Conservation (phyloP, 2,329 filamentous ascomycete genomes). For the Fusarium sororula region DNA sequence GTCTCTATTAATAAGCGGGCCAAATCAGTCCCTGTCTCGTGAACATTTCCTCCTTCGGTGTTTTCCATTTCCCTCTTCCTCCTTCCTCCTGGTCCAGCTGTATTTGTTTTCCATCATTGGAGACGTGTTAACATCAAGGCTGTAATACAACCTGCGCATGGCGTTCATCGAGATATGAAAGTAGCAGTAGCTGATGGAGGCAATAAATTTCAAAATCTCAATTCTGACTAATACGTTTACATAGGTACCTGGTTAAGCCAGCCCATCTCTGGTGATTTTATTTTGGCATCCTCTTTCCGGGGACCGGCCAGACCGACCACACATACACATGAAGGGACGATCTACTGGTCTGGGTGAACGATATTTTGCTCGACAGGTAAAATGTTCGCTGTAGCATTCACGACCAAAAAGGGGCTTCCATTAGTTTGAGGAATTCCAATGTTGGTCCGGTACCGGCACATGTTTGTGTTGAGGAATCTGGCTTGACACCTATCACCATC, state of each 20-base stretch:
- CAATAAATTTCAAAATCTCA: neutral
- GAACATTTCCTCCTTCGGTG: neutral
- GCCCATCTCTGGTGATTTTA: neutral
- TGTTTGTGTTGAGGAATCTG: constrained; percentile 15
- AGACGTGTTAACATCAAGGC: neutral
- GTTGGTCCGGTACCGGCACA: neutral
- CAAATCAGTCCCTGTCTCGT: neutral
- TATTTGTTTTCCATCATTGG: neutral
- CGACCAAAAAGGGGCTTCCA: neutral
- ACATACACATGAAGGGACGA: neutral
- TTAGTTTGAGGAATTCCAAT: neutral
- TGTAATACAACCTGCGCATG: neutral
- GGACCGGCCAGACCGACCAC: neutral
- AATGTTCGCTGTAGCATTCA: neutral
- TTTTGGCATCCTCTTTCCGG: neutral
- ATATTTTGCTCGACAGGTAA: neutral
- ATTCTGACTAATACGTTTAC: neutral
- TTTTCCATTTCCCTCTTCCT: neutral
- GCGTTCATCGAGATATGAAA: neutral
- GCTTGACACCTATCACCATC: neutral
- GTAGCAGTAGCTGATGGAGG: neutral
- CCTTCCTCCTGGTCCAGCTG: neutral
- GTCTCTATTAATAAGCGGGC: neutral
- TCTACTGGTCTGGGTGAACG: constrained; percentile 16
- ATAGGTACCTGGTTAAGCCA: neutral